Base-by-base conservation (phyloP, 495 filamentous ascomycete species). In the Penicillium coprophilum region DNA sequence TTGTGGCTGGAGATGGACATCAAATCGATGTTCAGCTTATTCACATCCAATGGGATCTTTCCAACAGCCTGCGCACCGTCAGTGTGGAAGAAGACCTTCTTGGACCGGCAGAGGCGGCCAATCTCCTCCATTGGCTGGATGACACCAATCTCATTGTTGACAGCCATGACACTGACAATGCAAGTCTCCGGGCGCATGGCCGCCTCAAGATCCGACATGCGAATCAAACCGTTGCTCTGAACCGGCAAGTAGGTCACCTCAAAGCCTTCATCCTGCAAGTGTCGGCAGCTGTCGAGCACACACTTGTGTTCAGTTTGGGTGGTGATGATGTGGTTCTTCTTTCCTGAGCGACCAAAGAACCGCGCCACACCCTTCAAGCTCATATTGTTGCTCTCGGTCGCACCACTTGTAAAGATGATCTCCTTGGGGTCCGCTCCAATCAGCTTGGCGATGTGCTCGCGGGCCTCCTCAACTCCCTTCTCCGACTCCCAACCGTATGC, bases 1-100 rank as follows among this genome's bases (percentile, higher is more conserved):
- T 98, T 98, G 77, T 98, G 94, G 46, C 88, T 91, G n/a, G 94
- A 97, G 43, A 98, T 96, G 11, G 92, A 96, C 94, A 97, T 96
- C 64, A 98, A 76, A 69, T 98, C 94, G 51, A 97, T 86, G 69
- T 96, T 93, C 88, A 93, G 88, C 72, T 91, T 89, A 72, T 97
- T 95, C 53, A 98, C 95, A 68, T 96, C 91, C 28, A 98, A 77
- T 0, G 91, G 91, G 53, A 98, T 96, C 80, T 98, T 98, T 65
- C 94, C 94, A 4, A 96, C 91, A 5, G 95, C 94, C 76, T 98
- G 94, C 6, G 94, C 94, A 27, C 74, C 94, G 72, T 98, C 94
- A n/a, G 91, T 96, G 74, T 98, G 94, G 85, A 97, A 98, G 80
- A 96, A 98, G 46, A 96, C 77, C 78, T 97, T 96, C 71, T 89